Base-by-base conservation (phyloP, 345 rosid species). In the Moricandia moricandioides region DNA sequence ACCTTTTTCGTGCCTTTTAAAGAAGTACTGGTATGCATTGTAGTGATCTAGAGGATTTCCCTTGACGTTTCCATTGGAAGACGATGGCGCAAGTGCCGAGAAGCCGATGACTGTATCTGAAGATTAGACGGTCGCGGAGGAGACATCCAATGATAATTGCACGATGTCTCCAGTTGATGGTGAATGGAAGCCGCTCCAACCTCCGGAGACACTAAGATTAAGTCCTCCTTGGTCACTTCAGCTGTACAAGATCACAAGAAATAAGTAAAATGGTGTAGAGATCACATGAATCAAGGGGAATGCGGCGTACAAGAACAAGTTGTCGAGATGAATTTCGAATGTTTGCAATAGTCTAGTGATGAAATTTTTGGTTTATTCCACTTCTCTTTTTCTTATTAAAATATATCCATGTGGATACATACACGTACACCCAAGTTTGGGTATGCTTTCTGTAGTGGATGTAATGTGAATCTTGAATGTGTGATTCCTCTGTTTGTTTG, bases 211-310 rank as follows among this genome's bases (percentile, higher is more conserved):
- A 31, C 17, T 84, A 7, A 71, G 13, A 21, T 21, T 21, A 21
- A 21, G 24, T 21, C 24, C 24, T 21, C 24, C 24, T 21, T 21
- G 24, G 24, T 21, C 1, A 2, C 74, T 91, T 83, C 81, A 47
- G 45, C 80, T 87, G 34, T 89, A 94, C 89, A 91, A 72, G 84
- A 91, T 93, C 69, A 85, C 27, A 75, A 87, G 78, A 21, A 21
- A 21, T 21, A 2, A 21, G 30, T 10, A 24, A 65, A 69, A 73
- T 76, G 82, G 73, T 65, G 86, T 71, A 56, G 97, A 88, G 79
- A 82, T 84, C 86, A 78, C 72, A 1, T 97, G 97, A 34, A 85
- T 82, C 87, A 21, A 83, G 82, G 75, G 97, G 97, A 67, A 88
- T 93, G 71, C 88, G 78, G 86, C 83, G 84, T 65, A 91, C 24